These are phyloP conservation scores for Amborella trichopoda DNA, from an alignment of 164 flowering plant species.

Conservation along the genomic window DNA sequence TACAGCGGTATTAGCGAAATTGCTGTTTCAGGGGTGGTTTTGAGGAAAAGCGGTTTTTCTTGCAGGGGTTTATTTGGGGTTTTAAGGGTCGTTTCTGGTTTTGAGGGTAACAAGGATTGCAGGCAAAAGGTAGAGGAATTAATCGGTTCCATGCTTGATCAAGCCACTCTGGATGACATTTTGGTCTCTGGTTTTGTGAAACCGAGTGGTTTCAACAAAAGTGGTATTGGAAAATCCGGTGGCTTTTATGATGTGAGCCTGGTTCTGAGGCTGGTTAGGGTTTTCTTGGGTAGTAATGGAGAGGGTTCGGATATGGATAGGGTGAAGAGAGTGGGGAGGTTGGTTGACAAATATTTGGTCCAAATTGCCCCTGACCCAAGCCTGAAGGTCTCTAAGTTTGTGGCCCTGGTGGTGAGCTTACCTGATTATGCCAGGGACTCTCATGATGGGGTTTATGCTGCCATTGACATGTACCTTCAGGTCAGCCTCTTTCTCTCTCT, in stretches of 20 bases:
- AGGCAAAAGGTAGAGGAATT: slow-evolving; percentile 41
- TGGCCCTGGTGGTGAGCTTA: slow-evolving; percentile 72
- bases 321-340: slow-evolving; percentile 60
- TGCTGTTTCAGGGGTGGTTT: slow-evolving; percentile 53
- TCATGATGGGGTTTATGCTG: slow-evolving; percentile 85
- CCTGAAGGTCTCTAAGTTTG: slow-evolving; percentile 61
- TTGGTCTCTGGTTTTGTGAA: slow-evolving; percentile 39
- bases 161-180: slow-evolving; percentile 69
- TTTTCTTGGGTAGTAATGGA: slow-evolving; percentile 29
- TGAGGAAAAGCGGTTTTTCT: slow-evolving; percentile 25
- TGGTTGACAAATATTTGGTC: slow-evolving; percentile 63
- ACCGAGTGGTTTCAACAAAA: background rate
- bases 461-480: slow-evolving; percentile 85
- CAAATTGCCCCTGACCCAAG: slow-evolving; percentile 86
- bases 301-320: slow-evolving; percentile 20
- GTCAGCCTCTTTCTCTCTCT: slow-evolving; percentile 17
- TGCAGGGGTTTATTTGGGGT: slow-evolving; percentile 71
- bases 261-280: slow-evolving; percentile 53
- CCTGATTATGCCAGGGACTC: slow-evolving; percentile 81
- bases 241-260: slow-evolving; percentile 69
- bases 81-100: slow-evolving; percentile 41
- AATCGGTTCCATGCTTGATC: slow-evolving; percentile 67
- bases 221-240: slow-evolving; percentile 9
- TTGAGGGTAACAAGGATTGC: slow-evolving; percentile 36
- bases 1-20: slow-evolving; percentile 51